Conservation (phyloP, 2,329 filamentous ascomycete species). For the Ophiostoma montium region DNA sequence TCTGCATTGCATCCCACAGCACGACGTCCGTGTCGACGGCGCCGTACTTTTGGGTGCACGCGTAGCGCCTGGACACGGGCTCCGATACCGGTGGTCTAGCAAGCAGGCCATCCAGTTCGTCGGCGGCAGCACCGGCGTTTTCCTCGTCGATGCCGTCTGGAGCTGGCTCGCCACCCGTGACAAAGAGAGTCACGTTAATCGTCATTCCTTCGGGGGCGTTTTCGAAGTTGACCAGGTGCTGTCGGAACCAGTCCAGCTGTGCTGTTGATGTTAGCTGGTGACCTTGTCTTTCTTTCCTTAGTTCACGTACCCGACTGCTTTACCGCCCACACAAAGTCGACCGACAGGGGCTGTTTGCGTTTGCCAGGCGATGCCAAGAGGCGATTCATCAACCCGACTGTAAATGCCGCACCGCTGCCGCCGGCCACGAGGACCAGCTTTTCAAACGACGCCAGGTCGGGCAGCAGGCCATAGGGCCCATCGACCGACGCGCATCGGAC, state of each 20-base stretch:
- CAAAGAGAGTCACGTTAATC: slow-evolving; percentile 4
- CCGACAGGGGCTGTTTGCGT: background rate
- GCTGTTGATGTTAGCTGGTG: background rate
- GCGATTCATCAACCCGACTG: slow-evolving; percentile 9
- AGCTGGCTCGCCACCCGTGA: background rate
- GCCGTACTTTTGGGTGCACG: background rate
- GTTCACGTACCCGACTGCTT: background rate
- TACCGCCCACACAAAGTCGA: slow-evolving; percentile 13
- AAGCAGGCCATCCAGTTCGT: background rate
- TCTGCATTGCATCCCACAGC: slow-evolving; percentile 2
- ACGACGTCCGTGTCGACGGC: background rate
- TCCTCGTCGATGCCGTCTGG: background rate
- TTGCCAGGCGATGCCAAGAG: slow-evolving; percentile 2
- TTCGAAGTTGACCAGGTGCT: background rate
- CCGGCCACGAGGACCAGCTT: slow-evolving; percentile 10
- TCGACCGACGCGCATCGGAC: slow-evolving; percentile 6
- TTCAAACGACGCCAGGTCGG: slow-evolving; percentile 5
- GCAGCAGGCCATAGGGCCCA: slow-evolving; percentile 10
- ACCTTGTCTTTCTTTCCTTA: background rate
- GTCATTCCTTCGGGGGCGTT: background rate
- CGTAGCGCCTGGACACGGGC: background rate
- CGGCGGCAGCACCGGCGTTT: background rate
- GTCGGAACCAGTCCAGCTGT: slow-evolving; percentile 6
- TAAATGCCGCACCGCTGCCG: slow-evolving; percentile 11
- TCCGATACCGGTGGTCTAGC: background rate